These are phyloP conservation scores for Iberis pinnata DNA, from an alignment of 345 rosid species.

Conservation along the genomic window DNA sequence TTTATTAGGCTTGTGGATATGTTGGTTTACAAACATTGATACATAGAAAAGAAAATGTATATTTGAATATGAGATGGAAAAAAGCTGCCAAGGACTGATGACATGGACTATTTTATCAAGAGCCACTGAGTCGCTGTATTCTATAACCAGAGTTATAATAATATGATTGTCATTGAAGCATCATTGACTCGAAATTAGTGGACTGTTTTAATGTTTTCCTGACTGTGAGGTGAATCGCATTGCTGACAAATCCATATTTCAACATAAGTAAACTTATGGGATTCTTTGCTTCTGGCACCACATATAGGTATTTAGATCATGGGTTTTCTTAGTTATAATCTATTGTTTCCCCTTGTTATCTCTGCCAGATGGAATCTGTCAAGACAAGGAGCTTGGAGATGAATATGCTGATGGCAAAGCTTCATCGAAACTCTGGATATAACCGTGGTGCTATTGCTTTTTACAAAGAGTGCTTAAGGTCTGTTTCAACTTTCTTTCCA, in stretches of 20 bases:
- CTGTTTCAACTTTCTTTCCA: slow-evolving; percentile 3
- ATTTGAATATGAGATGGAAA: neutral
- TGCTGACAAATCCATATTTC: too few species aligned
- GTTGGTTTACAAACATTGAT: slow-evolving; percentile 3
- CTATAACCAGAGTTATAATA: too few species aligned
- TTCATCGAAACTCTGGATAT: slow-evolving; percentile 74
- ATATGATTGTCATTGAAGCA: too few species aligned
- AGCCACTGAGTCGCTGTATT: too few species aligned
- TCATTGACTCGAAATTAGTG: too few species aligned
- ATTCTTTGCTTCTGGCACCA: neutral
- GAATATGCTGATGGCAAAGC: slow-evolving; percentile 91
- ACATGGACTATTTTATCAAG: neutral
- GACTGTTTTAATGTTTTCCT: too few species aligned
- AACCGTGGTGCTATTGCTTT: slow-evolving; percentile 80
- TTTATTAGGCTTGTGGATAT: neutral
- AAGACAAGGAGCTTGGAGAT: slow-evolving; percentile 88
- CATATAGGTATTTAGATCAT: slow-evolving; percentile 1
- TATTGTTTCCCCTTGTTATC: neutral
- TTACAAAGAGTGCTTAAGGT: slow-evolving; percentile 93
- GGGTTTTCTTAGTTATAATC: slow-evolving; percentile 3
- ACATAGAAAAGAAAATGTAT: neutral
- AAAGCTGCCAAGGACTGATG: neutral
- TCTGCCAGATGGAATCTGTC: slow-evolving; percentile 77
- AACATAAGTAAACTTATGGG: too few species aligned
- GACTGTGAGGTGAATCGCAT: too few species aligned